Base-by-base conservation (phyloP, 352 stramenopile genomes). In the Phytophthora lateralis region DNA sequence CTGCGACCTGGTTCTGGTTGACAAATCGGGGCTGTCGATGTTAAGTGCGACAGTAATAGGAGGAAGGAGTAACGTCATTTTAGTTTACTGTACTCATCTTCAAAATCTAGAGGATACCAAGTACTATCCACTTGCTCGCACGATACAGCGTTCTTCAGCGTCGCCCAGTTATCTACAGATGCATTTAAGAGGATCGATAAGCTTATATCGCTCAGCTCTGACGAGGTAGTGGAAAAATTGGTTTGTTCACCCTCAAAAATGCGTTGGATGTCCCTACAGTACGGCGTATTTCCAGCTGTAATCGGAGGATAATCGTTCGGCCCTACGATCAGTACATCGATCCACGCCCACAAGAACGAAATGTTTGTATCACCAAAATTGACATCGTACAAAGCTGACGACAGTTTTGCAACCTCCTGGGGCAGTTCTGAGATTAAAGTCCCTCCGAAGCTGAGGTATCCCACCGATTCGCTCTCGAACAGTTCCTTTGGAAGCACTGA, bases 271-370 rank as follows among this genome's bases (percentile, higher is more conserved):
- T 66, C 60, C 6, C 15, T 10, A 12, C 65, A 73, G 18, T 70
- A 70, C 0, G 65, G 60, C 6, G 60, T 73, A 18, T 57, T 62
- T n/a, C 34, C 60, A 47, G 65, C 65, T 1, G 54, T 49, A 24
- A 73, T 65, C 2, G 48, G 60, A 18, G 53, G 43, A 24, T 35
- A 7, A 3, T 32, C 30, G n/a, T 46, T 21, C 3, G 29, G 44
- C 11, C 24, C 12, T 0, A 57, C 15, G 8, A 32, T 39, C 29
- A 70, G 41, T 7, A 46, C 20, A 35, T 74, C 64, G 41, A 77
- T 68, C 69, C 64, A 77, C 29, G 51, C 26, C 64, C 55, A 73
- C 35, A 73, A 71, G 43, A 71, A 66, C 3, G 69, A 74, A 10
- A 74, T 37, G 11, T 65, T 60, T 0, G 64, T 76, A 38, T 71